Percentiles rank a stretch among this genome's conserved stretches.
These are phyloP conservation scores for Anethum foeniculum DNA, from an alignment of 140 eudicot species.

Conservation along the genomic window DNA sequence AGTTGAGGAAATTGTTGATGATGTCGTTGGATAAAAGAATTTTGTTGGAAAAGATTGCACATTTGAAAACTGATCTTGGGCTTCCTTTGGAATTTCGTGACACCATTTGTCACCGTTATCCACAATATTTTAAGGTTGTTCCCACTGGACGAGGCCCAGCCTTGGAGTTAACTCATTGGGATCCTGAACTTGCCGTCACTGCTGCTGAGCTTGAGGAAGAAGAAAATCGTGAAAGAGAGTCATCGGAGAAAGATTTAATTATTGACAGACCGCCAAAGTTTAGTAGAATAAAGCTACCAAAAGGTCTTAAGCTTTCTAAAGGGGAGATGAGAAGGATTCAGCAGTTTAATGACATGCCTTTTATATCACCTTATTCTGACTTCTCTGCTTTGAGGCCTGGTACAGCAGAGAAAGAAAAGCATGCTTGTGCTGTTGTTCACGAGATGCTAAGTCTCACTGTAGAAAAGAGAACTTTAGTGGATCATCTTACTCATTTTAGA, in stretches of 20 bases:
- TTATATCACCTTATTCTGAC: conserved; percentile 83
- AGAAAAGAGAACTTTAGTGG: conserved; percentile 89
- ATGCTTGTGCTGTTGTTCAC: conserved; percentile 87
- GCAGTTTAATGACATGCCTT: conserved; percentile 79
- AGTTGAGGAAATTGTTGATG: conserved; percentile 82
- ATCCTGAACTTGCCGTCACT: conserved; percentile 88
- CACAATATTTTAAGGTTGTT: conserved; percentile 76
- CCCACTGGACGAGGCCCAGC: conserved; percentile 80
- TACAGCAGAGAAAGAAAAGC: conserved; percentile 74
- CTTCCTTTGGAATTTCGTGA: conserved; percentile 77
- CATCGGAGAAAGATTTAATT: conserved; percentile 59
- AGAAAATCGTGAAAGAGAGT: conserved; percentile 47
- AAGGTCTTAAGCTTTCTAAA: conserved; percentile 74
- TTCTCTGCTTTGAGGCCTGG: conserved; percentile 70
- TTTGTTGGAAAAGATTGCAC: conserved; percentile 80
- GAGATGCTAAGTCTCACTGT: conserved; percentile 82
- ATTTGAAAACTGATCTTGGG: conserved; percentile 74
- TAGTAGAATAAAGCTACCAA: conserved; percentile 72
- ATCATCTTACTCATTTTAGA: conserved; percentile 88
- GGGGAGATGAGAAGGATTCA: conserved; percentile 82
- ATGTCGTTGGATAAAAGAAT: conserved; percentile 92
- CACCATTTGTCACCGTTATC: conserved; percentile 78
- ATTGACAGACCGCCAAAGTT: conserved; percentile 80
- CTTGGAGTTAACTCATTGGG: conserved; percentile 90
- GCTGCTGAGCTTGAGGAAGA: conserved; percentile 92